These are phyloP conservation scores for Ananas comosus DNA, from an alignment of 176 grass and related monocot species.

Conservation along the genomic window DNA sequence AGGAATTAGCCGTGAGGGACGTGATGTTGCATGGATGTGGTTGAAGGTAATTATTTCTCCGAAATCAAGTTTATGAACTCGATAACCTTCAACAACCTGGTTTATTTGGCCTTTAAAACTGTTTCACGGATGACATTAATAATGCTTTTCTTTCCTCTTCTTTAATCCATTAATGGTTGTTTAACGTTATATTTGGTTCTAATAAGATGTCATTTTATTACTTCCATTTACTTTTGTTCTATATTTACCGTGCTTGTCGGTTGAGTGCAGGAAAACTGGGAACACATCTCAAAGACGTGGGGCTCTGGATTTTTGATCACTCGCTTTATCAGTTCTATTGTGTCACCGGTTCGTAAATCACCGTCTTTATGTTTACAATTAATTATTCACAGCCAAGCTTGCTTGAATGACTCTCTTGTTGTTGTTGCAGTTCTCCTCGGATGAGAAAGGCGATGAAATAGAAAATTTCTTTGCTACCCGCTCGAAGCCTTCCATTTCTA, in stretches of 20 bases:
- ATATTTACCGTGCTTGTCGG: constrained; percentile 11
- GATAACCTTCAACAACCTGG: too few relatives aligned
- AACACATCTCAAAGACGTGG: constrained; percentile 58
- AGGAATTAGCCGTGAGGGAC: constrained; percentile 46
- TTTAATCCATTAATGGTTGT: too few relatives aligned
- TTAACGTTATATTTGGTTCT: neutral
- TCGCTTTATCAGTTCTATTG: constrained; percentile 37
- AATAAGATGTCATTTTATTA: neutral
- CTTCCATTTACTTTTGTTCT: constrained; percentile 2
- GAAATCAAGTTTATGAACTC: neutral
- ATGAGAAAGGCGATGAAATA: constrained; percentile 60
- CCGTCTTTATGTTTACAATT: neutral
- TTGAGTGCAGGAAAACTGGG: constrained; percentile 75
- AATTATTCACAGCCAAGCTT: neutral
- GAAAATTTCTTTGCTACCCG: constrained; percentile 73
- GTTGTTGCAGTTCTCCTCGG: constrained; percentile 49
- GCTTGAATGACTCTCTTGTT: neutral
- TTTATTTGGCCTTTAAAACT: too few relatives aligned
- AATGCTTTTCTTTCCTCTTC: too few relatives aligned
- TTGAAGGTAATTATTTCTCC: constrained; percentile 53
- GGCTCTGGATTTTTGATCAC: constrained; percentile 71
- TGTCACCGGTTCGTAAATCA: constrained; percentile 37
- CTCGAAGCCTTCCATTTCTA: constrained; percentile 50
- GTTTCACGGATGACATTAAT: too few relatives aligned
- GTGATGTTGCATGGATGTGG: constrained; percentile 83